phyloP scores from a whole-genome alignment of 345 rosid genomes.

The Rhizophora apiculata region DNA sequence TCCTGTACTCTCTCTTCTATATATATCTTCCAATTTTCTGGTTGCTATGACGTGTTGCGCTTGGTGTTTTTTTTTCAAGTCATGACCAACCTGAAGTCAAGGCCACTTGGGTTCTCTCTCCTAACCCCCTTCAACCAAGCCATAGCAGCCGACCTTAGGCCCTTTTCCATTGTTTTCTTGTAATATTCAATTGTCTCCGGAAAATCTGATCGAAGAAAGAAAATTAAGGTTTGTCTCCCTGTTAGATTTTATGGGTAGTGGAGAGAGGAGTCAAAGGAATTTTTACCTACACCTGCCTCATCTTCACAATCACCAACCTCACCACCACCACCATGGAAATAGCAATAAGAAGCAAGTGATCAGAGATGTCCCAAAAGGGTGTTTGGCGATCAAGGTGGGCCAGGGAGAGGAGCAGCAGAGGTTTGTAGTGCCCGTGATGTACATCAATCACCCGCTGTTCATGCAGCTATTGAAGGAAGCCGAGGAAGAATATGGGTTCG shows the following conservation, averaged over 20 bases:
- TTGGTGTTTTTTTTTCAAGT: constrained; percentile 11
- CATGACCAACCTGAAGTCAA: constrained; percentile 40
- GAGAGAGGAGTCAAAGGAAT: constrained; percentile 27
- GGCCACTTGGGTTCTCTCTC: constrained; percentile 34
- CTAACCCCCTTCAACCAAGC: constrained; percentile 28
- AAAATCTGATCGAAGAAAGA: not conserved
- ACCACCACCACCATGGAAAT: not conserved
- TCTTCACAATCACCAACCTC: constrained; percentile 14
- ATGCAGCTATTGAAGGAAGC: constrained; percentile 28
- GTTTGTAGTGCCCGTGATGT: constrained; percentile 29
- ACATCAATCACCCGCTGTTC: constrained; percentile 32
- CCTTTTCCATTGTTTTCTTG: constrained; percentile 29
- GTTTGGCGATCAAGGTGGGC: constrained; percentile 32
- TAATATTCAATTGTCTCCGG: constrained; percentile 10
- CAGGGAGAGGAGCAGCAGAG: constrained; percentile 34
- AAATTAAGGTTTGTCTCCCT: constrained; percentile 3
- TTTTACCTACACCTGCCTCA: constrained; percentile 26
- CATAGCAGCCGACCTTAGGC: constrained; percentile 43
- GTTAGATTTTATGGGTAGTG: constrained; percentile 36
- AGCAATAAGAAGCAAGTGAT: constrained; percentile 9
- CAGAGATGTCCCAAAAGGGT: constrained; percentile 27
- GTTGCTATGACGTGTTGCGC: constrained; percentile 15
- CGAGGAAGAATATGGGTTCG: constrained; percentile 33
- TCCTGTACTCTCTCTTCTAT: not conserved
- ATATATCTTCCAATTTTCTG: constrained; percentile 1